These are phyloP conservation scores for Dendrobium nobile DNA, from an alignment of 106 monocot genomes.

Conservation along the genomic window DNA sequence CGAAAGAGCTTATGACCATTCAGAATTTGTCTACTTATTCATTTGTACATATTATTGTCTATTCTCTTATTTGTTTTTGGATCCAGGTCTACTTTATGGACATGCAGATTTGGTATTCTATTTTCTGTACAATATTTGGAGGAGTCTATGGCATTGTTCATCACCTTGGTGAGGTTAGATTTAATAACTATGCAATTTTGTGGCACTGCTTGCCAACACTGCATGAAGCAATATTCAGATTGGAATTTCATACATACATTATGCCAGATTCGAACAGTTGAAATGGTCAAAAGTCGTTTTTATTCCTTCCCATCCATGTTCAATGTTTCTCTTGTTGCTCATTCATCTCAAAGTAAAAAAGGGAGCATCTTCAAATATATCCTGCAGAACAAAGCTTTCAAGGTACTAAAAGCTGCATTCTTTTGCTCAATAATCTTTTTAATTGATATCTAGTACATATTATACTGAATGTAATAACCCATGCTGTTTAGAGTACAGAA, in stretches of 20 bases:
- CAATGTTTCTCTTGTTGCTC: conserved; percentile 50
- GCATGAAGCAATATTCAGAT: not conserved
- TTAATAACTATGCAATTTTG: not conserved
- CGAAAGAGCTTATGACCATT: not conserved
- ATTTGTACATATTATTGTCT: not conserved
- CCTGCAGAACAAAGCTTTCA: conserved; percentile 39
- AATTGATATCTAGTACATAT: not conserved
- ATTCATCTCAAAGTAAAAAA: conserved; percentile 24
- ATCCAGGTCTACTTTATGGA: conserved; percentile 80
- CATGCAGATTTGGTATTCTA: conserved; percentile 80
- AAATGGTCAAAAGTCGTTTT: conserved; percentile 69
- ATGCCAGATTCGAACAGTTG: conserved; percentile 68
- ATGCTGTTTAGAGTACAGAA: conserved; percentile 28
- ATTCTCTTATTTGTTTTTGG: not conserved
- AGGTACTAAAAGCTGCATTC: conserved; percentile 19
- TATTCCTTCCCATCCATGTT: conserved; percentile 52
- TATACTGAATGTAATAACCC: not conserved
- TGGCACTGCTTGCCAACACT: conserved; percentile 3
- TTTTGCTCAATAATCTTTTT: not conserved
- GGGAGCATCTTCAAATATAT: conserved; percentile 25
- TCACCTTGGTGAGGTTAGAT: conserved; percentile 73
- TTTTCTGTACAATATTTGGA: conserved; percentile 73
- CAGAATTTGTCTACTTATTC: not conserved
- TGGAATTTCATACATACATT: not conserved
- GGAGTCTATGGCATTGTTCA: conserved; percentile 66